phyloP scores from a whole-genome alignment of 164 flowering plant species.

The Tetracentron sinense region DNA sequence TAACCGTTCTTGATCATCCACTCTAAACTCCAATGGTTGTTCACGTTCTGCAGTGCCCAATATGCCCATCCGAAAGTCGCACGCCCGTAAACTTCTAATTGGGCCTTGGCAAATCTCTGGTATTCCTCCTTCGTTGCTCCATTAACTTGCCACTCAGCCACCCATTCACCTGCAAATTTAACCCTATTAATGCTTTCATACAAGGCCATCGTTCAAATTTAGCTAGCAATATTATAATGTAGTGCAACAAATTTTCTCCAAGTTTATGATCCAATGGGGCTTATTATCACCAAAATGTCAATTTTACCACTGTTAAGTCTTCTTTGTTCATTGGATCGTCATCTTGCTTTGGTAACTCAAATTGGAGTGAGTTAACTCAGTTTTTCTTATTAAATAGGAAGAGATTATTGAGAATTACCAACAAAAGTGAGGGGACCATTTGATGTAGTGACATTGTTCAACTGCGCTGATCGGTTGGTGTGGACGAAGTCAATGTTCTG shows the following conservation, averaged over 20 bases:
- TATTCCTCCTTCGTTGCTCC: conserved; percentile 41
- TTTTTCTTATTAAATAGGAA: too few relatives aligned
- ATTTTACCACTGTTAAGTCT: too few relatives aligned
- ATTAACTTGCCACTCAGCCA: conserved; percentile 58
- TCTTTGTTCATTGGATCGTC: too few relatives aligned
- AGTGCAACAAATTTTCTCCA: too few relatives aligned
- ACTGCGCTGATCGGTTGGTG: conserved; percentile 33
- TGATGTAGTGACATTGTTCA: conserved; percentile 35
- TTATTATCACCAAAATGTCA: too few relatives aligned
- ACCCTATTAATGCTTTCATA: background rate
- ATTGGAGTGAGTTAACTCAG: too few relatives aligned
- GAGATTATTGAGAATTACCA: conserved; percentile 49
- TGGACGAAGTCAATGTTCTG: conserved; percentile 56
- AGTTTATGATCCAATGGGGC: too few relatives aligned
- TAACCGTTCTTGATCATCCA: conserved; percentile 70
- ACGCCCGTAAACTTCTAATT: conserved; percentile 49
- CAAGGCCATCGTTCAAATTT: too few relatives aligned
- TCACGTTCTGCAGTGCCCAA: conserved; percentile 59
- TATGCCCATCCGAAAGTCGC: conserved; percentile 85
- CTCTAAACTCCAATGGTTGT: conserved; percentile 57
- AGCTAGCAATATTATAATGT: too few relatives aligned
- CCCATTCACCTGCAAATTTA: conserved; percentile 63
- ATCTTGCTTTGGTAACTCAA: too few relatives aligned
- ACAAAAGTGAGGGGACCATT: conserved; percentile 64
- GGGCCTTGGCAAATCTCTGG: conserved; percentile 53